Base-by-base conservation (phyloP, 441 rosid species). In the Pelargonium citronellum region DNA sequence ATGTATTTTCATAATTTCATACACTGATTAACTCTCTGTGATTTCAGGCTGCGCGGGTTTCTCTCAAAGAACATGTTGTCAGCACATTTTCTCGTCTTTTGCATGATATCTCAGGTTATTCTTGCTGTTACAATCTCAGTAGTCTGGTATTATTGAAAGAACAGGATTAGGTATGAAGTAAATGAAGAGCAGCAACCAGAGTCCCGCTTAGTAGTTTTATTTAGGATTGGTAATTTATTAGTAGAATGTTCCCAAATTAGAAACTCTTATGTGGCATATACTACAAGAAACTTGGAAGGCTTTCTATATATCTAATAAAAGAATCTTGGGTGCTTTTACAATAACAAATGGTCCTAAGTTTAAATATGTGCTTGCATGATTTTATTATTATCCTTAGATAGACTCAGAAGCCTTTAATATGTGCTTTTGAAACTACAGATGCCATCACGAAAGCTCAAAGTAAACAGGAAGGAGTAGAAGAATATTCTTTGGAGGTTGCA, bases 41-140 rank as follows among this genome's bases (percentile, higher is more conserved):
- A 39, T 90, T 78, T 81, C 96, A 95, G 99, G 99, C 89, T 83
- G 88, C 89, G 82, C 84, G 77, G 79, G 70, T 71, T 75, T 81
- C 87, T 74, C 81, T 95, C 68, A 88, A 88, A 85, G 85, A 89
- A 80, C 87, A 81, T 77, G 79, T 88, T 74, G 77, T 84, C 9
- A 78, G 82, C 81, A 74, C 79, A 70, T 88, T 91, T 80, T 82
- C 87, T 75, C 82, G 83, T 75, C 95, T 91, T 79, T 81, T 79
- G 78, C 89, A 78, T 69, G 91, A 91, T 79, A 91, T 95, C 74
- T 87, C 92, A 89, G 98, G 98, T 95, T 75, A 57, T 61, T 77
- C 78, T 73, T 78, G 67, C 51, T 58, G 44, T 70, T 74, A 41
- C 68, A 69, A 62, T 71, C 68, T 39, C 64, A 20, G 55, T 19